Conservation (phyloP, 768 basidiomycete genomes). For the Suillus discolor region DNA sequence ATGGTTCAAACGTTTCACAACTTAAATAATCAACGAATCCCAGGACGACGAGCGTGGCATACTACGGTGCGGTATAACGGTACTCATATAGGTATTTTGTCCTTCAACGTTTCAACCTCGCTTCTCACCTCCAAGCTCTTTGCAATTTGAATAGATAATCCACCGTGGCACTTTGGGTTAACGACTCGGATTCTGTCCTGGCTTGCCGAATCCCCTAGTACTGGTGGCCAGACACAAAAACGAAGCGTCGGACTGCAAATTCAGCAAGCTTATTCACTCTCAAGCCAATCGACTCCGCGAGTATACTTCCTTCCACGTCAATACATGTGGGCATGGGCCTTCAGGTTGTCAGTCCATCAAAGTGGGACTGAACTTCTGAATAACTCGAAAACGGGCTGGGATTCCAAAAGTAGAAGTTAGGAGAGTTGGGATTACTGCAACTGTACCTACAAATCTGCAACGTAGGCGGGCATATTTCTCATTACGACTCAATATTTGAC, state of each 20-base stretch:
- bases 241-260: not conserved
- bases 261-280: not conserved
- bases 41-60: not conserved
- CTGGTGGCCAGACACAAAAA: not conserved
- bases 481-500: not conserved
- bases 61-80: not conserved
- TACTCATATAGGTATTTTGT: not conserved
- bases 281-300: not conserved
- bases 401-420: not conserved
- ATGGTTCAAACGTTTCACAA: slow-evolving; percentile 38
- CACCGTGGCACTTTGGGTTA: not conserved
- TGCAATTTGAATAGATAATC: not conserved
- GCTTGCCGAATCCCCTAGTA: not conserved
- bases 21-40: slow-evolving; percentile 12
- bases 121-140: not conserved
- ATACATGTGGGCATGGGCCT: not conserved
- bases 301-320: not conserved
- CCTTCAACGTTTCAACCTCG: not conserved
- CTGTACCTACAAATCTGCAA: not conserved
- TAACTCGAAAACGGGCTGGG: not conserved
- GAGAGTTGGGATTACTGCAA: not conserved
- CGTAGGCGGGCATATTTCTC: not conserved
- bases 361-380: not conserved
- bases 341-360: not conserved
- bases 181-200: not conserved